Conservation (phyloP, 2,329 filamentous ascomycete genomes). For the Trichoderma sp. region DNA sequence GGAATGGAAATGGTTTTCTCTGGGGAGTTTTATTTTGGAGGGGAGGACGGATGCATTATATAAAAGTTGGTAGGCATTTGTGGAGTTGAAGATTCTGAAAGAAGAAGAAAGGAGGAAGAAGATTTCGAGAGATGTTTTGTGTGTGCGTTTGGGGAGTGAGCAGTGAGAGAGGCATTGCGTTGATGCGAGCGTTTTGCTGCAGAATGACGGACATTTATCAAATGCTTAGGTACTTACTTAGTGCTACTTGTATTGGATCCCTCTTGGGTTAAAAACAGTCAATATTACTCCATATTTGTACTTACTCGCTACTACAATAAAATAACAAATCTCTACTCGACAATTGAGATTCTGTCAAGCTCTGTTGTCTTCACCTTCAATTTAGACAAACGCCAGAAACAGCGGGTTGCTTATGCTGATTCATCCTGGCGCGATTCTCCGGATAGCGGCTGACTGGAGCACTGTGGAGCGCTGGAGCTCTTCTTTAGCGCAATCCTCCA, state of each 20-base stretch:
- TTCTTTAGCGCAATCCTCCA: not conserved
- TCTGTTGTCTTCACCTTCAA: not conserved
- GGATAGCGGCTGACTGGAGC: not conserved
- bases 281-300: not conserved
- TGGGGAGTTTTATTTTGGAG: not conserved
- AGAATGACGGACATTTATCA: not conserved
- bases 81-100: not conserved
- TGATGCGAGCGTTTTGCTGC: not conserved
- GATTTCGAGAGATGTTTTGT: not conserved
- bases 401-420: not conserved
- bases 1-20: not conserved
- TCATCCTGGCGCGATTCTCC: not conserved
- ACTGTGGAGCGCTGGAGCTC: not conserved
- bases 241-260: not conserved
- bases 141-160: not conserved
- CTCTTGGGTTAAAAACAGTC: not conserved
- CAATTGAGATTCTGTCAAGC: not conserved
- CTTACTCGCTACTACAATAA: not conserved
- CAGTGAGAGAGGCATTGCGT: not conserved
- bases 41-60: conserved; percentile 1
- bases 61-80: conserved; percentile 19
- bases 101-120: not conserved
- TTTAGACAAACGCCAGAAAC: not conserved
- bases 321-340: not conserved
- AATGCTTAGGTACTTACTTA: not conserved